These are phyloP conservation scores for Arachnomyces sp. DNA, from an alignment of 2,329 filamentous ascomycete genomes.

Conservation along the genomic window DNA sequence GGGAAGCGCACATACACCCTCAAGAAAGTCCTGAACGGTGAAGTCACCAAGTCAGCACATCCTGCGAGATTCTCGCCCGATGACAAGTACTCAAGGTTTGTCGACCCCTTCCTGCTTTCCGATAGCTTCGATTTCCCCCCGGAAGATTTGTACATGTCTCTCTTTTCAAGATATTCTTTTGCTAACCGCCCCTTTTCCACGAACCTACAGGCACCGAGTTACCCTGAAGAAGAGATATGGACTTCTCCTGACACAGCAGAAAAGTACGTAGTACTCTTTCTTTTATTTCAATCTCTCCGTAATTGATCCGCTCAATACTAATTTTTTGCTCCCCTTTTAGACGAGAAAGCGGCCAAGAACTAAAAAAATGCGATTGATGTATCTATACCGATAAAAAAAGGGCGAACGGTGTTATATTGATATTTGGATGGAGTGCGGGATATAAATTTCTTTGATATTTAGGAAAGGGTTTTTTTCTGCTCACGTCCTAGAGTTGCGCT, in stretches of 20 bases:
- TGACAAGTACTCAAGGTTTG: conserved; percentile 85
- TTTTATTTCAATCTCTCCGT: conserved; percentile 8
- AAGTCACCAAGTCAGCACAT: conserved; percentile 93
- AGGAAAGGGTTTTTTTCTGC: neutral
- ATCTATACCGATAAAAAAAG: no score
- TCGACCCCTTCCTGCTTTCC: conserved; percentile 1
- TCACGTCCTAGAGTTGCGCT: no score
- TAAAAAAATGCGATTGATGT: conserved; percentile 20
- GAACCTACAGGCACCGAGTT: conserved; percentile 64
- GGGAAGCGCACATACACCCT: conserved; percentile 93
- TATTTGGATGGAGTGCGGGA: neutral
- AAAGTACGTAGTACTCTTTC: conserved; percentile 33
- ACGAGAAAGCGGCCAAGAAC: conserved; percentile 25
- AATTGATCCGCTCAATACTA: conserved; percentile 17
- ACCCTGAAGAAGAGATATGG: conserved; percentile 91
- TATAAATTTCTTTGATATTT: no score
- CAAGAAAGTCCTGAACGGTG: conserved; percentile 73
- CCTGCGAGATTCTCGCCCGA: conserved; percentile 95
- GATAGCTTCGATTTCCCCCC: no score
- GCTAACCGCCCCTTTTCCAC: neutral
- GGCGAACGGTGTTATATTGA: conserved; percentile 35
- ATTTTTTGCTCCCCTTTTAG: conserved; percentile 10
- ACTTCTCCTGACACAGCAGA: conserved; percentile 74
- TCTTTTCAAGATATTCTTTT: no score
- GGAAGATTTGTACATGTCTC: no score